Evolutionary conservation across 371 early-diverging fungal species (phyloP), one percentile per base, ranked within the genome.

Genomic region (Rhizomucor pusillus): DNA sequence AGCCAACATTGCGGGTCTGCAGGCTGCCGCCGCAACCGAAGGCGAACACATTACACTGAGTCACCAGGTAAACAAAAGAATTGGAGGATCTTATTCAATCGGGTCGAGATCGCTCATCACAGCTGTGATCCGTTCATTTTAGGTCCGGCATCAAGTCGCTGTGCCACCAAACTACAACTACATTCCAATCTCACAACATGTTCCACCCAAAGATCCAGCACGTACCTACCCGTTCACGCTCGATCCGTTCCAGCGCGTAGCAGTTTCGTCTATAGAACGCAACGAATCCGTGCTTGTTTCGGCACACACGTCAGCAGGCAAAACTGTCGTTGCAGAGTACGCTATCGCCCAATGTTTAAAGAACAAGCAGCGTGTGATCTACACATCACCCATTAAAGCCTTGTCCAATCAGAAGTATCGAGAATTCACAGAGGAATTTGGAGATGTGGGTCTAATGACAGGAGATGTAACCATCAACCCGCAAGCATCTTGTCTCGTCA

Each of bases 401-500:
- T 80, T 99, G 56, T 92, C 92, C 47, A 99, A 99, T 66, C 99
- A 99, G 82, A 99, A 99, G 77, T 99, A 91, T 63, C 85, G 99
- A 65, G 99, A 99, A 75, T 85, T 99, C 45, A 83, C 89, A 54
- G 91, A 91, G 54, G 97, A 97, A 67, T 99, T 99, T 82, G 93
- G 93, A 22, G 99, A 99, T 73, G 99, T 99, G 7, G 99, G 99
- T 14, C 80, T 99, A 63, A 97, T 99, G 97, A 99, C 99, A 10
- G 99, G 99, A 53, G 99, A 99, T 85, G 96, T 98, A 0, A 98
- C 99, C 0, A 94, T 99, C 71, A 98, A 98, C 62, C 98, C 99
- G 6, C 81, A 82, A 52, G 99, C 99, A 5, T 90, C 93, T 6
- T 98, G 99, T 65, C 68, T 99, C 47, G 99, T 99, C 18, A 99